These are phyloP conservation scores for Talaromyces nanjingensis DNA, from an alignment of 495 filamentous ascomycete species.

Conservation along the genomic window DNA sequence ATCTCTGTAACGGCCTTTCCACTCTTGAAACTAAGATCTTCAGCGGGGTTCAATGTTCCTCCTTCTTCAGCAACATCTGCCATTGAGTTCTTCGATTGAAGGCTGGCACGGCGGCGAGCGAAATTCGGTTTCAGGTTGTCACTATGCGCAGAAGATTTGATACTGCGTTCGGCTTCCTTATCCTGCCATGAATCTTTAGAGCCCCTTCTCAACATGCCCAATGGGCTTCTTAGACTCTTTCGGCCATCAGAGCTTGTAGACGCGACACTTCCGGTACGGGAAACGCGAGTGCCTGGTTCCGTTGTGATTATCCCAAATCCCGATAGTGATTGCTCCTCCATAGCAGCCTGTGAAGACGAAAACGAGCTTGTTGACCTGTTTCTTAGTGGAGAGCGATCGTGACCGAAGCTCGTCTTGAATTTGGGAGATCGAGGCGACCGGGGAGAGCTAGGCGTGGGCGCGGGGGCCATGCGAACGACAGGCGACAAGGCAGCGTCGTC, in stretches of 20 bases:
- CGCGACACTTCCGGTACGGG: constrained; percentile 32
- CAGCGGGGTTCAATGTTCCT: constrained; percentile 16
- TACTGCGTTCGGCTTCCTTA: constrained; percentile 29
- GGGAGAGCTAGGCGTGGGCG: constrained; percentile 46
- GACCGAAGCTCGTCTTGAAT: constrained; percentile 18
- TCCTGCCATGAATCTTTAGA: constrained; percentile 33
- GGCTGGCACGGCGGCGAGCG: constrained; percentile 32
- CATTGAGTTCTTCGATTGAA: constrained; percentile 41
- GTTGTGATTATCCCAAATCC: constrained; percentile 38
- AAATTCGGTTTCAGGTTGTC: constrained; percentile 30
- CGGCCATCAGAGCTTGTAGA: constrained; percentile 33
- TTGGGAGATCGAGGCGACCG: constrained; percentile 51
- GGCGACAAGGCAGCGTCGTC: constrained; percentile 76
- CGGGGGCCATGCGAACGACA: constrained; percentile 79
- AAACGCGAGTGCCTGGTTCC: constrained; percentile 32
- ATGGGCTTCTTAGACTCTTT: constrained; percentile 30
- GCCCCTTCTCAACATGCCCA: constrained; percentile 27
- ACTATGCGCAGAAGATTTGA: constrained; percentile 31
- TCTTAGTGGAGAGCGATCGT: constrained; percentile 18
- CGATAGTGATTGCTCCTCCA: constrained; percentile 21
- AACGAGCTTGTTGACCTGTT: constrained; percentile 34
- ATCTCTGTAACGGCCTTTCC: constrained; percentile 14
- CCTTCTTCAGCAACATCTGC: constrained; percentile 37
- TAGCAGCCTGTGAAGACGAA: constrained; percentile 24
- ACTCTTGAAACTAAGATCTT: constrained; percentile 7